These are phyloP conservation scores for Hymenoscyphus repandus DNA, from an alignment of 2,329 filamentous ascomycete genomes.

Conservation along the genomic window DNA sequence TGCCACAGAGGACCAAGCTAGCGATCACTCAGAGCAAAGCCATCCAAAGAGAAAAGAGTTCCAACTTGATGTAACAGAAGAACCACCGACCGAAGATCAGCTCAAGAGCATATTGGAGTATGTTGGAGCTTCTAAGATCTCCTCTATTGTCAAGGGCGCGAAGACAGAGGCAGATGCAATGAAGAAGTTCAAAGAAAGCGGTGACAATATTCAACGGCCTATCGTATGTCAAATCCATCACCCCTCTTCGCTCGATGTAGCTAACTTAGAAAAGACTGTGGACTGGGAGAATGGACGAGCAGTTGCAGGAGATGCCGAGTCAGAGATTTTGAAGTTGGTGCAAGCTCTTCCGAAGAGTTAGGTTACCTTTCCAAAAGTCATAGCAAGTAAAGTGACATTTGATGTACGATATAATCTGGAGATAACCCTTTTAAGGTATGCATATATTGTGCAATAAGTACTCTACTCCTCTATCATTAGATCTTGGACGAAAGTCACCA, in stretches of 20 bases:
- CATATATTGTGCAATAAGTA: too few relatives aligned
- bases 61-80: conserved; percentile 79
- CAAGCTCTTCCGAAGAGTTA: conserved; percentile 44
- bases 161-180: conserved; percentile 70
- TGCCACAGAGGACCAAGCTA: conserved; percentile 70
- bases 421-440: too few relatives aligned
- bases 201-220: conserved; percentile 65
- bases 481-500: too few relatives aligned
- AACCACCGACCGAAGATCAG: conserved; percentile 74
- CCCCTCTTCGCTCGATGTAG: conserved; percentile 1
- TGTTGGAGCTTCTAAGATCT: conserved; percentile 55
- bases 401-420: too few relatives aligned
- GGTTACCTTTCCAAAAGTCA: conserved; percentile 3
- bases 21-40: conserved; percentile 57
- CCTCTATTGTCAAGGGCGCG: conserved; percentile 70
- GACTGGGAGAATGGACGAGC: conserved; percentile 93
- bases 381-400: too few relatives aligned
- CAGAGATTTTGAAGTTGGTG: conserved; percentile 81
- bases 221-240: conserved; percentile 52
- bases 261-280: conserved; percentile 50
- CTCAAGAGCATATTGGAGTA: conserved; percentile 81
- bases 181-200: conserved; percentile 67
- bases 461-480: background rate
- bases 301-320: conserved; percentile 72
- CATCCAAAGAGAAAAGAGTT: conserved; percentile 58